Conservation (phyloP, 805 yeast genomes). For the Cyberlindnera maritima region DNA sequence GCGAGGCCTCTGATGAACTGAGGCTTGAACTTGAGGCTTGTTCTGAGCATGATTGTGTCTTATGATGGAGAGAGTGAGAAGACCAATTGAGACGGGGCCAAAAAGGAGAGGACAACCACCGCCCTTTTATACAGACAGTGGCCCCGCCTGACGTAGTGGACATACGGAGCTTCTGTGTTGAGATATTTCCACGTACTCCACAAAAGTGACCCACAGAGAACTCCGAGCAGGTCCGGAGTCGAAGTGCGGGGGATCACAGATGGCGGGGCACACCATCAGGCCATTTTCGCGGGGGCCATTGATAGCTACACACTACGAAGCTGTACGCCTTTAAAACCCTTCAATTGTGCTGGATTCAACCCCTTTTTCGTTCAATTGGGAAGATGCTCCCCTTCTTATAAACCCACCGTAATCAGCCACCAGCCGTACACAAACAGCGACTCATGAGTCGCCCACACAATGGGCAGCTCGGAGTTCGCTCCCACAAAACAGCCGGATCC, state of each 20-base stretch:
- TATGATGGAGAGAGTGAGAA: neutral
- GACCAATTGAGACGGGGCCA: no score
- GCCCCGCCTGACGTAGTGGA: neutral
- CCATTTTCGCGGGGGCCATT: neutral
- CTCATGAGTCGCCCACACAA: neutral
- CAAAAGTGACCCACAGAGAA: neutral
- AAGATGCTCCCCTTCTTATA: no score
- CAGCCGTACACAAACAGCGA: no score
- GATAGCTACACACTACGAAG: no score
- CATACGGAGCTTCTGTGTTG: neutral
- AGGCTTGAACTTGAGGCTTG: constrained; percentile 5
- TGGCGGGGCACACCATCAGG: neutral
- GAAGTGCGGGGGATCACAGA: neutral
- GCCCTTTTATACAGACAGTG: neutral
- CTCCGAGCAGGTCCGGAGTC: neutral
- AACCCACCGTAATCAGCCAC: no score
- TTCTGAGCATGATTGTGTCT: constrained; percentile 14
- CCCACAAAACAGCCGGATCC: neutral
- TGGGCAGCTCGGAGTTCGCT: neutral
- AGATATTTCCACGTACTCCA: neutral
- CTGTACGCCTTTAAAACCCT: no score
- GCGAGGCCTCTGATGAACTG: constrained; percentile 22
- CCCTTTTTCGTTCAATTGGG: no score
- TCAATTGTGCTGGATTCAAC: no score
- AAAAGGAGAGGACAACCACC: no score